phyloP scores from a whole-genome alignment of 1,139 yeast species.

The Taphrina confusa region DNA sequence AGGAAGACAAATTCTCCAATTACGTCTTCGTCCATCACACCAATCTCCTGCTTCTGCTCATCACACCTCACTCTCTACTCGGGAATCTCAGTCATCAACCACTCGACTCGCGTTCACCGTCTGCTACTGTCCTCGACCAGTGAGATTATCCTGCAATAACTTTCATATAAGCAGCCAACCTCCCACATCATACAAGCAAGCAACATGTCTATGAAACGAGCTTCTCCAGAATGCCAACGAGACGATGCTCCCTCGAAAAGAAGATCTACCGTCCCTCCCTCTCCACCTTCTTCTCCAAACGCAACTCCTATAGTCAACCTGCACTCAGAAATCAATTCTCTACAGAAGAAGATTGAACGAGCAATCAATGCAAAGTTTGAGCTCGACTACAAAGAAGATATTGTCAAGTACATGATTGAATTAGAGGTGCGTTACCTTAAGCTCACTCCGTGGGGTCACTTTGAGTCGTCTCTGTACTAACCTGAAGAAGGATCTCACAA shows the following conservation, averaged over 20 bases:
- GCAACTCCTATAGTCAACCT: conserved; percentile 8
- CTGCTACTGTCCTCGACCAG: no score
- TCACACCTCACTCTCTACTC: background rate
- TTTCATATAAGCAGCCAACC: background rate
- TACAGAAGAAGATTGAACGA: conserved; percentile 39
- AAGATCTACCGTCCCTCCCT: conserved; percentile 28
- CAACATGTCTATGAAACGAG: conserved; percentile 16
- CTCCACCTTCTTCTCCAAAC: conserved; percentile 25
- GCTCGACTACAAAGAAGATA: conserved; percentile 48
- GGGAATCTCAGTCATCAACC: no score
- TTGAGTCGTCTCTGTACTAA: conserved; percentile 46
- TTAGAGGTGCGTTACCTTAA: conserved; percentile 43
- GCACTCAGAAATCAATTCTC: conserved; percentile 2
- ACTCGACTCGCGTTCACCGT: no score
- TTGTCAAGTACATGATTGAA: conserved; percentile 46
- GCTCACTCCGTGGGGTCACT: no score
- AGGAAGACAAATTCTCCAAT: conserved; percentile 4
- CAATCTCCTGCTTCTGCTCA: background rate
- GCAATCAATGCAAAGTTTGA: conserved; percentile 42
- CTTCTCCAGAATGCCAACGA: conserved; percentile 24
- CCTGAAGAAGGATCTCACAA: conserved; percentile 40
- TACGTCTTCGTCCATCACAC: conserved; percentile 8
- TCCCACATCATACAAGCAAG: background rate
- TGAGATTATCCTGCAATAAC: no score
- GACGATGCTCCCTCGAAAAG: conserved; percentile 31